Evolutionary conservation across 805 yeast genomes (phyloP), one percentile per base, ranked within the genome.

Genomic region (Diddensiella santjacobensis): DNA sequence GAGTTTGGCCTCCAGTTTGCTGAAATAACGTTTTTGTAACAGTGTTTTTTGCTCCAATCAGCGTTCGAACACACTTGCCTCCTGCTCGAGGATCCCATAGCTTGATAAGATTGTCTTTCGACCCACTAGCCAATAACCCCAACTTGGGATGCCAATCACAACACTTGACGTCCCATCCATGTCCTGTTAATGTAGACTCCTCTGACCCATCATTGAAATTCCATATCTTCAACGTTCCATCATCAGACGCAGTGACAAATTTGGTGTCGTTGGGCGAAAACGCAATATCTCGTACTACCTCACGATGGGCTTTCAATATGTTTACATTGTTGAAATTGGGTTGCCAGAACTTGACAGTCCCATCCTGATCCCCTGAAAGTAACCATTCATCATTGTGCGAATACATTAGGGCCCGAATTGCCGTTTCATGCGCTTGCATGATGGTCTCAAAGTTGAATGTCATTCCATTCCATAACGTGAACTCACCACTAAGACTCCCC

Each of bases 101-200:
- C 67, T 90, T 89, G 42, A 93, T 79, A 56, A 89, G 71, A 66
- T 95, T 95, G 67, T 93, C 99, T 64, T 95, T 93, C 0, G 98
- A 93, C 0, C 97, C 99, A 54, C 90, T 79, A 0, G 85, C 96
- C 44, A 93, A 75, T 22, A 93, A 72, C 0, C 97, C 96, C 67
- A 87, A 70, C 10, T 76, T 73, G 3, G 95, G 87, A 66, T 93
- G 99, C 99, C 99, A 93, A 66, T 93, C 98, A 46, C 95, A 87
- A 47, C 90, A 81, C 63, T 93, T 93, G 19, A 93, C 97, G 67
- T 93, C 99, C 99, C 99, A 93, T 64, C 95, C 96, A 68, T 93
- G 99, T 1, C 98, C 98, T 20, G 81, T 75, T 47, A 93, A 71
- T 0, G 79, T 73, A 42, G 86, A 70, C 62, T 93, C 99, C 57